Conservation (phyloP, 352 stramenopile genomes). For the Phytophthora pistaciae region DNA sequence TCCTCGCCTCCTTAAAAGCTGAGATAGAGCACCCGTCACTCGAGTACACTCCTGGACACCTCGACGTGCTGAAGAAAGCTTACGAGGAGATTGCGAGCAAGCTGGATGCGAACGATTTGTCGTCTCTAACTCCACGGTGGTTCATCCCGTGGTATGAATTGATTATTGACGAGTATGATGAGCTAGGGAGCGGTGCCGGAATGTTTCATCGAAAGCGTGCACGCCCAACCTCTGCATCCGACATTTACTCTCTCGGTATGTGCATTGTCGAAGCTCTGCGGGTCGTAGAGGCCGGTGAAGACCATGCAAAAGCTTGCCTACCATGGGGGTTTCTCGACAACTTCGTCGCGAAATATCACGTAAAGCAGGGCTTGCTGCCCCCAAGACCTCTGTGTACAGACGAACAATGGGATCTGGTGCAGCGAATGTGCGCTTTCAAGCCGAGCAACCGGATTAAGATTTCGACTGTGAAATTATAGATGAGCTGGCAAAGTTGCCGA, state of each 20-base stretch:
- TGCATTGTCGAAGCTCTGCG: slow-evolving; percentile 10
- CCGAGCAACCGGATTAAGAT: neutral
- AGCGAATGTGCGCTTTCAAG: slow-evolving; percentile 3
- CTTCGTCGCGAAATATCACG: neutral
- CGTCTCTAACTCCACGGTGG: neutral
- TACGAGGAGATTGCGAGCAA: slow-evolving; percentile 4
- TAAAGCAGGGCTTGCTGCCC: neutral
- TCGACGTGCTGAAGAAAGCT: neutral
- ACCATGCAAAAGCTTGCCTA: neutral
- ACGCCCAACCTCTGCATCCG: neutral
- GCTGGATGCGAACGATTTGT: neutral
- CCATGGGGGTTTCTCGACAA: slow-evolving; percentile 1
- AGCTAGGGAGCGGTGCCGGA: neutral
- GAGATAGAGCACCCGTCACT: neutral
- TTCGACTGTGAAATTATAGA: neutral
- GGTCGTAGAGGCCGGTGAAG: slow-evolving; percentile 1
- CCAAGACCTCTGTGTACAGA: neutral
- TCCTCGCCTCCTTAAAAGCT: neutral
- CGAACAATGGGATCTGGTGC: slow-evolving; percentile 1
- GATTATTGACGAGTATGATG: neutral
- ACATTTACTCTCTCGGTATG: slow-evolving; percentile 9
- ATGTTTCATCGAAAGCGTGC: neutral
- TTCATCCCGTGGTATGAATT: slow-evolving; percentile 15
- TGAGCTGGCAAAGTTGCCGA: neutral
- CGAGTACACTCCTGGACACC: neutral